These are phyloP conservation scores for Delitschia confertaspora DNA, from an alignment of 495 filamentous ascomycete species.

Conservation along the genomic window DNA sequence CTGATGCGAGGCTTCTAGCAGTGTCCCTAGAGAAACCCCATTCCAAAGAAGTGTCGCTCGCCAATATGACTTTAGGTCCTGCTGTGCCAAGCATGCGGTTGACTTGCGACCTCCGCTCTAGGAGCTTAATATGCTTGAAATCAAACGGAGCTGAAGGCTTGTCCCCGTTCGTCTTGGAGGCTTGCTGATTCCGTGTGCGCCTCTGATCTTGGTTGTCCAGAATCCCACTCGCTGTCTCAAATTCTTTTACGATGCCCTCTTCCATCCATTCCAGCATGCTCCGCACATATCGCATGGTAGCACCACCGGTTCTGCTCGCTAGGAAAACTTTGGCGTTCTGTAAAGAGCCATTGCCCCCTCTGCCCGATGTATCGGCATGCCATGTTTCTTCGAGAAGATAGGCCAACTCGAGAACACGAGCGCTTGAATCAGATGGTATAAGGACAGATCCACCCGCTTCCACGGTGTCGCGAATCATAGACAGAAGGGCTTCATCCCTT, in stretches of 20 bases:
- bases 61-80: conserved; percentile 65
- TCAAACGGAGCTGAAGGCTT: conserved; percentile 65
- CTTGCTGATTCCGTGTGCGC: conserved; percentile 21
- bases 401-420: conserved; percentile 83
- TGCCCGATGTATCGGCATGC: conserved; percentile 46
- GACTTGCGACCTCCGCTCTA: conserved; percentile 67
- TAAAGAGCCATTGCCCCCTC: conserved; percentile 42
- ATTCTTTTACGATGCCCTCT: conserved; percentile 80
- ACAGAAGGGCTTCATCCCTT: conserved; percentile 75
- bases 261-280: conserved; percentile 99
- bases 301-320: conserved; percentile 67
- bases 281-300: conserved; percentile 76
- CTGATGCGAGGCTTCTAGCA: conserved; percentile 60
- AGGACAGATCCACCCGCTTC: conserved; percentile 83
- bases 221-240: conserved; percentile 59
- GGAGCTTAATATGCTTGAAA: conserved; percentile 73
- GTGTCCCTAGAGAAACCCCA: conserved; percentile 95
- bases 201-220: conserved; percentile 17
- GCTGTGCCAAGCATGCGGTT: conserved; percentile 48
- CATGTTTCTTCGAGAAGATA: conserved; percentile 89
- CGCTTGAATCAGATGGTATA: conserved; percentile 91
- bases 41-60: conserved; percentile 78
- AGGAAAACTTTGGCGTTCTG: conserved; percentile 67
- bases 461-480: conserved; percentile 67
- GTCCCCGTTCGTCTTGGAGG: conserved; percentile 36